These are phyloP conservation scores for Penicillium sp. DNA, from an alignment of 2,329 filamentous ascomycete genomes.

Conservation along the genomic window DNA sequence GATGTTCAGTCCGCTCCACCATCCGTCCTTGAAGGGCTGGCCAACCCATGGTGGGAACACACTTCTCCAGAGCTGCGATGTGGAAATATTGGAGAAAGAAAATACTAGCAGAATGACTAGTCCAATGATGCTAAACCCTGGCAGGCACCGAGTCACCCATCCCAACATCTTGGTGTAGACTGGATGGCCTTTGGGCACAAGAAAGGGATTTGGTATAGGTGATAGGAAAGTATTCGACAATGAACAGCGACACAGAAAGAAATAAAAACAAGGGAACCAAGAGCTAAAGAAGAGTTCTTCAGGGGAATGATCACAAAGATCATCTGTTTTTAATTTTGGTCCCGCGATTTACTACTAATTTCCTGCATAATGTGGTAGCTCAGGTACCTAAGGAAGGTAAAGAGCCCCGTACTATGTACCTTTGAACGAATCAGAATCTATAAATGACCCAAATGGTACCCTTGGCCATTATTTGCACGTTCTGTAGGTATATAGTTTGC, in stretches of 20 bases:
- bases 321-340: not conserved
- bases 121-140: slow-evolving; percentile 31
- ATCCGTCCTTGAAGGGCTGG: slow-evolving; percentile 5
- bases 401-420: not conserved
- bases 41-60: slow-evolving; percentile 8
- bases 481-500: not conserved
- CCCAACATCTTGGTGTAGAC: slow-evolving; percentile 20
- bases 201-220: not conserved
- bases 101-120: slow-evolving; percentile 22
- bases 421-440: not conserved
- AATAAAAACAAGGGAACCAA: not conserved
- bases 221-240: not conserved
- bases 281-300: not conserved
- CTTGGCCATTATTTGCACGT: not conserved
- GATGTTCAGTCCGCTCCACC: slow-evolving; percentile 18
- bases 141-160: slow-evolving; percentile 32
- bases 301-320: not conserved
- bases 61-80: slow-evolving; percentile 17
- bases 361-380: not conserved
- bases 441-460: not conserved
- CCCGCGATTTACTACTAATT: not conserved
- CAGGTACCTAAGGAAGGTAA: too few relatives aligned
- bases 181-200: not conserved
- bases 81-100: slow-evolving; percentile 22
- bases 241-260: not conserved